phyloP scores from a whole-genome alignment of 2,329 filamentous ascomycete genomes.

The Ciborinia camelliae region DNA sequence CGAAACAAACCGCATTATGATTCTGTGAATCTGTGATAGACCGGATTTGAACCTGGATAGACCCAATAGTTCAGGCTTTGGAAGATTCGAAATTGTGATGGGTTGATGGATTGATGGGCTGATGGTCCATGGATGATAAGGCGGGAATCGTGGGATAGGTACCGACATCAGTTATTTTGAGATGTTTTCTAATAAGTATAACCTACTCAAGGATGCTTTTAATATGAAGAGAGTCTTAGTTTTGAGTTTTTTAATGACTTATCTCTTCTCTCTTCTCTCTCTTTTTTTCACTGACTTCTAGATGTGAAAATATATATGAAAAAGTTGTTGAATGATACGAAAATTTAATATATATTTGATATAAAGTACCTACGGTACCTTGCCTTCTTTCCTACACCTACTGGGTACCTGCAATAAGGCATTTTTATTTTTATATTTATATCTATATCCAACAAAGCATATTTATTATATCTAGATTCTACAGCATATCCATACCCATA shows the following conservation, averaged over 20 bases:
- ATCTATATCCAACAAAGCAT: not conserved
- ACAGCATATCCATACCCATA: not conserved
- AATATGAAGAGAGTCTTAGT: conserved; percentile 2
- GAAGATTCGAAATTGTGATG: not conserved
- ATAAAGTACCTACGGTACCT: not conserved
- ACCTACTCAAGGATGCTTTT: not conserved
- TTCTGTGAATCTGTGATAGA: conserved; percentile 1
- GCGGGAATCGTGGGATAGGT: too few species aligned
- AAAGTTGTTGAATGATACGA: not conserved
- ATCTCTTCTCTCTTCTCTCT: not conserved
- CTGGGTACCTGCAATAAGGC: conserved; percentile 1
- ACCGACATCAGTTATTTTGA: not conserved
- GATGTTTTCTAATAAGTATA: conserved; percentile 8
- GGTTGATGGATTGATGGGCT: not conserved
- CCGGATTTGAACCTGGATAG: not conserved
- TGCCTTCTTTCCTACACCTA: not conserved
- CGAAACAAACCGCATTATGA: too few species aligned
- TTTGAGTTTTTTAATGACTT: not conserved
- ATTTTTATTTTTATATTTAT: not conserved
- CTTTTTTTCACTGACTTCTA: not conserved
- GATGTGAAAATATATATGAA: not conserved
- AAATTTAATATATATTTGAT: not conserved
- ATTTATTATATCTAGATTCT: not conserved
- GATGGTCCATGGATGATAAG: not conserved
- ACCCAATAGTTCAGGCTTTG: conserved; percentile 8